A percentile compares a stretch with the other conserved stretches of the same genome.
These are phyloP conservation scores for Plantago ovata DNA, from an alignment of 257 asterid genomes.

Conservation along the genomic window DNA sequence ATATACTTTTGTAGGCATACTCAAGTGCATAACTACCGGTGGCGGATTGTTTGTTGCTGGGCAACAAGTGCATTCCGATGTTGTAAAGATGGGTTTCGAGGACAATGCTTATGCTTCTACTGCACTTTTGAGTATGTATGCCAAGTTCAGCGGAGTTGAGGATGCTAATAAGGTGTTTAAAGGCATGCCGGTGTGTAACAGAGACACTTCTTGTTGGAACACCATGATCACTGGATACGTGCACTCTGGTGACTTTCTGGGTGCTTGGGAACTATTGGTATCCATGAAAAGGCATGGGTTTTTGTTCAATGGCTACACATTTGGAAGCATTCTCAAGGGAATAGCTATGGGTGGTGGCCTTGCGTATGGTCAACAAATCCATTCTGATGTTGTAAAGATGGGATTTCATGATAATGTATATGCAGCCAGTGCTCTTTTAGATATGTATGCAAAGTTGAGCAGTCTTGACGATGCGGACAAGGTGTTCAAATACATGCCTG, in stretches of 20 bases:
- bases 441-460: slow-evolving; percentile 67
- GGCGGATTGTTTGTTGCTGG: slow-evolving; percentile 32
- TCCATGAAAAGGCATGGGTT: slow-evolving; percentile 54
- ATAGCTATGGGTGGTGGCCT: slow-evolving; percentile 39
- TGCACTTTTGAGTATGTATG: slow-evolving; percentile 77
- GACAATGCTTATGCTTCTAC: slow-evolving; percentile 70
- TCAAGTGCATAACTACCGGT: slow-evolving; percentile 59
- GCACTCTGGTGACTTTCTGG: slow-evolving; percentile 36
- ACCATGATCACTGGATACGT: slow-evolving; percentile 63
- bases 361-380: slow-evolving; percentile 54
- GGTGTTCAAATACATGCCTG: slow-evolving; percentile 55
- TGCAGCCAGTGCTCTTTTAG: slow-evolving; percentile 69
- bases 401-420: slow-evolving; percentile 59
- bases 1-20: slow-evolving; percentile 70
- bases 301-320: slow-evolving; percentile 55
- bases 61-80: slow-evolving; percentile 62
- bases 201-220: slow-evolving; percentile 83
- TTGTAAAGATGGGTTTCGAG: slow-evolving; percentile 55
- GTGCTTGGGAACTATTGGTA: slow-evolving; percentile 51
- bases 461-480: slow-evolving; percentile 51
- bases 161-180: slow-evolving; percentile 56
- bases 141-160: slow-evolving; percentile 52
- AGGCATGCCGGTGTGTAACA: slow-evolving; percentile 15
- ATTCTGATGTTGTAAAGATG: slow-evolving; percentile 61
- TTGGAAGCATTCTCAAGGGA: slow-evolving; percentile 81